phyloP scores from a whole-genome alignment of 2,329 filamentous ascomycete species.

The Penicillium thymicola region DNA sequence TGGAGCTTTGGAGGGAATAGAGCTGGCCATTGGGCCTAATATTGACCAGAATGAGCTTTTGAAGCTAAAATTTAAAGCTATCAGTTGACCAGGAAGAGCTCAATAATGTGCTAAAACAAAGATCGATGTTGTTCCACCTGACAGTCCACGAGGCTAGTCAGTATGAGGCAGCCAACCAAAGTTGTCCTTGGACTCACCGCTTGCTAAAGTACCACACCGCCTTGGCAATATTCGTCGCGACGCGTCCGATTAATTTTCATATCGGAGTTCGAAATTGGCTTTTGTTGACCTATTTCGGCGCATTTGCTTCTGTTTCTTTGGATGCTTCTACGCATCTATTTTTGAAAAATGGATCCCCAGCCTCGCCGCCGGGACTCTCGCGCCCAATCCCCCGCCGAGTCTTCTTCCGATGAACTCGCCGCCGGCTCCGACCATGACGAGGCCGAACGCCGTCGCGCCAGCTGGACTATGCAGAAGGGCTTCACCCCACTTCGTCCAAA shows the following conservation, averaged over 20 bases:
- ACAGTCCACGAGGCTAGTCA: neutral
- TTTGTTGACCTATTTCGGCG: neutral
- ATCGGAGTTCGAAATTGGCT: neutral
- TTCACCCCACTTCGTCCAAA: constrained; percentile 31
- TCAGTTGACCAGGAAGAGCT: neutral
- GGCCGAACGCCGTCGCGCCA: constrained; percentile 34
- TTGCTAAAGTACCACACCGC: neutral
- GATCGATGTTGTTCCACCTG: neutral
- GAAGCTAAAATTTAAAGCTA: neutral
- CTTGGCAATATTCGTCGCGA: neutral
- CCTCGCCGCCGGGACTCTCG: constrained; percentile 32
- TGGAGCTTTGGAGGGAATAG: constrained; percentile 36
- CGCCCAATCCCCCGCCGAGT: constrained; percentile 29
- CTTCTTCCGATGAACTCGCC: constrained; percentile 42
- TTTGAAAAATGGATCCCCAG: constrained; percentile 28
- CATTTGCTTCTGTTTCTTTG: constrained; percentile 6
- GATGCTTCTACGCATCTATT: neutral
- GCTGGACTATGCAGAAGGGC: constrained; percentile 33
- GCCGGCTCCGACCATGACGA: constrained; percentile 36
- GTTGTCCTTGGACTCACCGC: neutral
- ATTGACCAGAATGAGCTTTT: neutral
- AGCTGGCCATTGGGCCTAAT: constrained; percentile 15
- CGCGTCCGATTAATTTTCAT: constrained; percentile 6
- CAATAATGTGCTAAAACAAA: neutral
- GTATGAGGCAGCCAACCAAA: constrained; percentile 1